Evolutionary conservation across 139 green algal genomes (phyloP), one percentile per base, ranked within the genome.

Genomic region (Micractinium conductrix): DNA sequence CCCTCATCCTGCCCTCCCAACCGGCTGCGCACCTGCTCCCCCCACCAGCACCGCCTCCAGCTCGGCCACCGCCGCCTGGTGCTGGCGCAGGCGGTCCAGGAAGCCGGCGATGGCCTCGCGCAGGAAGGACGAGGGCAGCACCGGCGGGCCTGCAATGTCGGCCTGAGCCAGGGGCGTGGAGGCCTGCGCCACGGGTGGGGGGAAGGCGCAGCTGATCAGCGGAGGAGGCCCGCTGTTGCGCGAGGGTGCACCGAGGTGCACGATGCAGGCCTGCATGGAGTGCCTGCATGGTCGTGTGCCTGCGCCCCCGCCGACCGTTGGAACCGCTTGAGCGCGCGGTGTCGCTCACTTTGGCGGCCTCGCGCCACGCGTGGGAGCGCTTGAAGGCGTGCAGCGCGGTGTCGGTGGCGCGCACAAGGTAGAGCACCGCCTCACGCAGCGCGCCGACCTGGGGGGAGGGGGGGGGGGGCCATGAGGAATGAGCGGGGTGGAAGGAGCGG

Each of bases 311-410:
- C n/a, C n/a, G n/a, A n/a, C n/a, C n/a, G n/a, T n/a, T n/a, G n/a
- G n/a, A n/a, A n/a, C n/a, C n/a, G n/a, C n/a, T n/a, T n/a, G n/a
- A n/a, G n/a, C n/a, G n/a, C n/a, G n/a, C n/a, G n/a, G n/a, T 62
- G 7, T 62, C 44, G 21, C 85, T 21, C n/a, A 81, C 75, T 68
- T 88, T 82, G 30, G 87, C 50, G 1, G 71, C 74, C 40, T 89
- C 69, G 7, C 89, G 83, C 89, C 87, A 91, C 35, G 63, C 58
- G 30, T 87, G 50, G 9, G 87, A 78, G 42, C 89, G 78, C 80
- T 88, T 85, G 60, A 88, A 91, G 28, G 87, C 81, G 62, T 91
- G 79, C 28, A 89, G 43, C 21, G 84, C 87, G 10, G 80, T 38
- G 26, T 91, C 89, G 2, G 84, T 88, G 50, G 88, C 74, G 24